Evolutionary conservation across 805 yeast species (phyloP).

Genomic region (Teunomyces cretensis): DNA sequence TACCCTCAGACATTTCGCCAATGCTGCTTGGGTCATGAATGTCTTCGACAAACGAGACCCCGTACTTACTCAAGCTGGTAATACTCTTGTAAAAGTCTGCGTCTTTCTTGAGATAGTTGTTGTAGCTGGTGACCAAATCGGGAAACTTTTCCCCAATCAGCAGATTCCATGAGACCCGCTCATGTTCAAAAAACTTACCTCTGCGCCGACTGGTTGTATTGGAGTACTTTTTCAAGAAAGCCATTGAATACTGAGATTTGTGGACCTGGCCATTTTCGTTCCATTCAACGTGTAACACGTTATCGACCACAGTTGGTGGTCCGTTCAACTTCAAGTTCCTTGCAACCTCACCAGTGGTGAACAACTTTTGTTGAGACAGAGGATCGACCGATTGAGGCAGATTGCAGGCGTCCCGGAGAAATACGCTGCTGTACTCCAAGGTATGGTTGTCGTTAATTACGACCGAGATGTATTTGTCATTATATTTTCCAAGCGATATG

Average conservation of each 20-base stretch:
- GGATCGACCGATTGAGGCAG: conserved; percentile 51
- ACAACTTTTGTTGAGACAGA: conserved; percentile 57
- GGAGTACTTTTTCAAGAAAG: conserved; percentile 48
- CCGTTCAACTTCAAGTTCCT: conserved; percentile 33
- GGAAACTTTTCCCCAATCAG: background rate
- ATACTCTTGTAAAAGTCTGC: conserved; percentile 39
- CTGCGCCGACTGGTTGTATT: conserved; percentile 27
- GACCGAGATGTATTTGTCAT: conserved; percentile 25
- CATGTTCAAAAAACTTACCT: conserved; percentile 36
- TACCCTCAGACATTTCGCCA: conserved; percentile 36
- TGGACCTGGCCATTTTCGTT: conserved; percentile 21
- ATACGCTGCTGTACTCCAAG: conserved; percentile 48
- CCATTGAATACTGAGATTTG: conserved; percentile 40
- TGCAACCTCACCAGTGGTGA: conserved; percentile 56
- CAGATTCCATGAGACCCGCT: conserved; percentile 39
- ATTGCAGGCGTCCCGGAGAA: conserved; percentile 65
- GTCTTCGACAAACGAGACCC: conserved; percentile 54
- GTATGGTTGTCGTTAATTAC: conserved; percentile 17
- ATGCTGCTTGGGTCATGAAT: conserved; percentile 44
- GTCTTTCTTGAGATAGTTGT: conserved; percentile 33
- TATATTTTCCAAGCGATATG: conserved; percentile 15
- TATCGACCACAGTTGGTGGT: conserved; percentile 31
- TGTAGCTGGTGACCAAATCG: conserved; percentile 30
- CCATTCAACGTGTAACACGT: conserved; percentile 44
- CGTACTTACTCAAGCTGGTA: conserved; percentile 50